phyloP scores from a whole-genome alignment of 768 basidiomycete genomes.

The Rhodotorula sphaerocarpa region DNA sequence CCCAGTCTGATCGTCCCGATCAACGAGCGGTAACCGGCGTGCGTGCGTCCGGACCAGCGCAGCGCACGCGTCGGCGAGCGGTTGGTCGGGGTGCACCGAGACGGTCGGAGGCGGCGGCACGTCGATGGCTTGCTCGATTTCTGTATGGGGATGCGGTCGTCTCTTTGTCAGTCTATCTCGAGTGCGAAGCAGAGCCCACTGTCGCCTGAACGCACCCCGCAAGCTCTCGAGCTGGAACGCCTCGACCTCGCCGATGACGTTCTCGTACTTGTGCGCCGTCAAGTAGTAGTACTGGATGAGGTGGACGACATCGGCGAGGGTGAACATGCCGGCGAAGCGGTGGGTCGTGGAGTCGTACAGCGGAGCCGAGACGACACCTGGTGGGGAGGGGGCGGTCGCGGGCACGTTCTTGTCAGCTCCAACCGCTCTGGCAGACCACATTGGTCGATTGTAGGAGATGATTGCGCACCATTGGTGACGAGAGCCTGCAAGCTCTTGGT shows the following conservation, averaged over 20 bases:
- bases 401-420: background rate
- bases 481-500: slow-evolving; percentile 88
- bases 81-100: slow-evolving; percentile 74
- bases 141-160: no score
- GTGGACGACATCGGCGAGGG: slow-evolving; percentile 97
- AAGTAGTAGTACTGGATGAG: slow-evolving; percentile 97
- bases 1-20: slow-evolving; percentile 83
- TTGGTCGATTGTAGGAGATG: no score
- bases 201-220: slow-evolving; percentile 57
- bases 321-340: slow-evolving; percentile 94
- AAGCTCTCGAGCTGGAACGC: slow-evolving; percentile 79
- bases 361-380: slow-evolving; percentile 95
- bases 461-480: slow-evolving; percentile 53
- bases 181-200: background rate
- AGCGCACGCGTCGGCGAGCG: slow-evolving; percentile 81
- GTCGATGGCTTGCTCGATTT: slow-evolving; percentile 83
- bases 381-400: background rate
- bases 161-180: no score
- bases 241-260: slow-evolving; percentile 82
- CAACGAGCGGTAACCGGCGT: slow-evolving; percentile 83
- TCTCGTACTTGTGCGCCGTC: slow-evolving; percentile 68
- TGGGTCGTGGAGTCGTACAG: slow-evolving; percentile 94
- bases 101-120: slow-evolving; percentile 87
- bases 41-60: slow-evolving; percentile 91
- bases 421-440: no score